phyloP scores from a whole-genome alignment of 2,329 filamentous ascomycete genomes.

The Teratosphaeria viscida region DNA sequence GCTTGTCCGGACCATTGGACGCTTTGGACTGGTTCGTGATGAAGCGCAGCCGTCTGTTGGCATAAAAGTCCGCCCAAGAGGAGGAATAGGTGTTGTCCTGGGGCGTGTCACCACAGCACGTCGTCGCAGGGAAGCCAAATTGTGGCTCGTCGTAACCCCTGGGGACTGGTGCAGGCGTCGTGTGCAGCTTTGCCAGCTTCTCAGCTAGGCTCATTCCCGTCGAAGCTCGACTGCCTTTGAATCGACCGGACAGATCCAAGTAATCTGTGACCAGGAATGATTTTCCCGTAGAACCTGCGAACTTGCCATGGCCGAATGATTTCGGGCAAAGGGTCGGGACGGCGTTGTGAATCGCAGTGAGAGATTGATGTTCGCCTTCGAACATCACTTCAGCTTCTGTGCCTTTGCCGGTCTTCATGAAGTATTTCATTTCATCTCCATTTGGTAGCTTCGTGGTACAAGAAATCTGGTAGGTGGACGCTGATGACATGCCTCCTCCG shows the following conservation, averaged over 20 bases:
- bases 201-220: slow-evolving; percentile 50
- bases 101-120: slow-evolving; percentile 74
- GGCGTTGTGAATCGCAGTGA: slow-evolving; percentile 65
- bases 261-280: slow-evolving; percentile 65
- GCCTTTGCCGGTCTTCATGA: slow-evolving; percentile 61
- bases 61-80: slow-evolving; percentile 81
- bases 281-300: slow-evolving; percentile 38
- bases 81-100: slow-evolving; percentile 66
- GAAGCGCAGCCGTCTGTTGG: slow-evolving; percentile 58
- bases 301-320: slow-evolving; percentile 59
- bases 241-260: slow-evolving; percentile 47
- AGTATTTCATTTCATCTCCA: slow-evolving; percentile 48
- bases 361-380: slow-evolving; percentile 66
- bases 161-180: slow-evolving; percentile 58
- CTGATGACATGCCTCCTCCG: slow-evolving; percentile 52
- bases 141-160: slow-evolving; percentile 47
- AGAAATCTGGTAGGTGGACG: slow-evolving; percentile 53
- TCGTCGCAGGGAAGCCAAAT: slow-evolving; percentile 77
- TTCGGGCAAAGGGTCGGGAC: slow-evolving; percentile 68
- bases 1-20: slow-evolving; percentile 54
- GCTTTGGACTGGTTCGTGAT: slow-evolving; percentile 50
- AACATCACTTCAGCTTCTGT: slow-evolving; percentile 58
- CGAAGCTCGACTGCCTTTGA: slow-evolving; percentile 21
- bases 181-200: slow-evolving; percentile 72
- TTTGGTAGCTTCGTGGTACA: slow-evolving; percentile 32